Evolutionary conservation across 805 yeast genomes (phyloP).

Genomic region (Kockiozyma suomiensis): DNA sequence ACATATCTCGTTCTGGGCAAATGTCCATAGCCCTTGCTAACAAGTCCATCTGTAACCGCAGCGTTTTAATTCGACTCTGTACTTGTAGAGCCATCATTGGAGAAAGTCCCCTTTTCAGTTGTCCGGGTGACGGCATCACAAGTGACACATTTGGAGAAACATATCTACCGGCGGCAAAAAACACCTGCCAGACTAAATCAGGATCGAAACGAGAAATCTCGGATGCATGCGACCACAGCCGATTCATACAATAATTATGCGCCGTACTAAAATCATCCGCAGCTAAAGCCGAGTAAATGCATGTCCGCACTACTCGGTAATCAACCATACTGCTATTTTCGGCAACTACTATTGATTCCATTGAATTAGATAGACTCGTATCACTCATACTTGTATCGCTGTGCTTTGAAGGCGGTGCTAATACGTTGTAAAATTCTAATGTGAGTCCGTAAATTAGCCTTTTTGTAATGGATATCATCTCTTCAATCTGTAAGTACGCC

Average conservation of each 20-base stretch:
- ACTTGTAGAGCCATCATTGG: conserved; percentile 37
- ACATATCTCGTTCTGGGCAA: conserved; percentile 59
- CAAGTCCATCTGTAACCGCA: conserved; percentile 57
- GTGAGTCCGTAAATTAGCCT: conserved; percentile 19
- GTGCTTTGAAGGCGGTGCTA: conserved; percentile 1
- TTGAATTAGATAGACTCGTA: conserved; percentile 2
- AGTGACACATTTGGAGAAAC: conserved; percentile 48
- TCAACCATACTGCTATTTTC: conserved; percentile 4
- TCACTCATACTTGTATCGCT: neutral
- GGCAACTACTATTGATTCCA: neutral
- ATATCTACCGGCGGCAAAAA: conserved; percentile 72
- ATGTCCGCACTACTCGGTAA: conserved; percentile 42
- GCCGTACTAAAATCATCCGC: conserved; percentile 67
- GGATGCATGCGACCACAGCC: conserved; percentile 26
- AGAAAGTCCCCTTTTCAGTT: neutral
- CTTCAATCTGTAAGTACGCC: conserved; percentile 39
- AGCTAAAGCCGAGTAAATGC: conserved; percentile 68
- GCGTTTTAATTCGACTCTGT: conserved; percentile 44
- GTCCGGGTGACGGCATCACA: conserved; percentile 14
- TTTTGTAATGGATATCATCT: conserved; percentile 30
- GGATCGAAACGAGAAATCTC: conserved; percentile 37
- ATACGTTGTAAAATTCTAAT: neutral
- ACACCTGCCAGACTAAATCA: conserved; percentile 62
- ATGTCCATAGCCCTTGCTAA: conserved; percentile 55
- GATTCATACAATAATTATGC: conserved; percentile 42